Evolutionary conservation across 345 rosid genomes (phyloP).

Genomic region (Gossypium stocksii): DNA sequence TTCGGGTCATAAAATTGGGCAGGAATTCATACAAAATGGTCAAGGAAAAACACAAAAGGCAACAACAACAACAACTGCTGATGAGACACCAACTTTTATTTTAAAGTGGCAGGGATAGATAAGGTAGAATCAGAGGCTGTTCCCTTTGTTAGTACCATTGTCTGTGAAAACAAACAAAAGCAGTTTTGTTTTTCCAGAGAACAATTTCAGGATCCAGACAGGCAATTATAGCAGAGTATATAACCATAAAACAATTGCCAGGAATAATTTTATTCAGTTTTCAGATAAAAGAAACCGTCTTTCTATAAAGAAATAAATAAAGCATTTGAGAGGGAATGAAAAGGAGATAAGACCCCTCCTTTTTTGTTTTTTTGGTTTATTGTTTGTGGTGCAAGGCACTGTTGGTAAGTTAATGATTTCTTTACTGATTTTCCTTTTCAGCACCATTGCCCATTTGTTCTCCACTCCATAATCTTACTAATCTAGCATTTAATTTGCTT

Average conservation of each 20-base stretch:
- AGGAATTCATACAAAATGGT: slow-evolving; percentile 29
- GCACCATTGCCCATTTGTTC: slow-evolving; percentile 4
- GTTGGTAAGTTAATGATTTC: slow-evolving; percentile 17
- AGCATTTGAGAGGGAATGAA: slow-evolving; percentile 11
- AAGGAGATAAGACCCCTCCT: slow-evolving; percentile 23
- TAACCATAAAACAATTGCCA: slow-evolving; percentile 16
- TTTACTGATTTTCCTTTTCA: slow-evolving; percentile 4
- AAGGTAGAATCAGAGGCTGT: slow-evolving; percentile 37
- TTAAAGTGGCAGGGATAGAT: slow-evolving; percentile 37
- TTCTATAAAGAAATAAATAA: not conserved
- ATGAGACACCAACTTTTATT: slow-evolving; percentile 24
- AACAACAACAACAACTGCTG: slow-evolving; percentile 15
- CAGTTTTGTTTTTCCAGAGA: slow-evolving; percentile 19
- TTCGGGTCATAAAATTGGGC: slow-evolving; percentile 30
- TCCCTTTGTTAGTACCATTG: slow-evolving; percentile 24
- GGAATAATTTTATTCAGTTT: slow-evolving; percentile 16
- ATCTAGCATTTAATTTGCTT: not conserved
- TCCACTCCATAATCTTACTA: not conserved
- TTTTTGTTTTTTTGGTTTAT: not conserved
- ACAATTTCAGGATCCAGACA: slow-evolving; percentile 20
- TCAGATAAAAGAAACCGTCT: not conserved
- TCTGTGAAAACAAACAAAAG: slow-evolving; percentile 37
- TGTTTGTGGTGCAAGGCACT: slow-evolving; percentile 15
- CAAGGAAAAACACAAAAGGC: slow-evolving; percentile 13
- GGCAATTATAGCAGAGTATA: slow-evolving; percentile 27